Evolutionary conservation across 1,139 yeast species (phyloP), one percentile per base, ranked within the genome.

Genomic region (Kodamaea derodonti): DNA sequence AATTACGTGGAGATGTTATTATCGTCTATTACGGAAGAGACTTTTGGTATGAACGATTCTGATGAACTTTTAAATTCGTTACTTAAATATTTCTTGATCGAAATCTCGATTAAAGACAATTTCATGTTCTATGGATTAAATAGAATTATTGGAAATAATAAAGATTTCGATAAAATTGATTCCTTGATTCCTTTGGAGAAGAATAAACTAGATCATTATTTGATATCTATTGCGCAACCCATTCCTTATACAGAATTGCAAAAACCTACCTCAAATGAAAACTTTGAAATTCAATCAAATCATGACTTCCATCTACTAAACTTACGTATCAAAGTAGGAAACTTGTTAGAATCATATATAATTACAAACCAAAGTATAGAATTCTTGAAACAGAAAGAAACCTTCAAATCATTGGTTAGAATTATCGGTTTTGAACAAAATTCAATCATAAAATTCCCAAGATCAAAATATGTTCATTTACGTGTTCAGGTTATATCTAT

Each of bases 401-500:
- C 68, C 24, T 60, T 77, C 39, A 69, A 69, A 40, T 49, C 65
- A 1, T 54, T 77, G 16, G 65, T 75, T 2, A 52, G 73, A 32
- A 60, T 68, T 13, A 65, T 78, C 20, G 75, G 75, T 2, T 62
- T 62, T 38, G 80, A 78, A 46, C 85, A 79, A 47, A 72, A 66
- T 34, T 43, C 56, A 22, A 61, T 78, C 9, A 54, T 67, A 41
- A 56, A 66, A 38, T 55, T 66, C 13, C 83, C 84, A 1, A 55
- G 83, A 35, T 65, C 75, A 3, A 56, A 59, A 24, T 53, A 60
- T 25, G 60, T 74, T 13, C 56, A 60, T 37, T 37, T 60, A 18
- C 54, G 82, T 30, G 52, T 75, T 13, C 62, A 64, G 27, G 56
- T 75, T 8, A 69, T 79, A 1, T 59, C 72, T 0, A 58, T 56